Evolutionary conservation across 768 basidiomycete genomes (phyloP).

Genomic region (Pleurotus pulmonarius): DNA sequence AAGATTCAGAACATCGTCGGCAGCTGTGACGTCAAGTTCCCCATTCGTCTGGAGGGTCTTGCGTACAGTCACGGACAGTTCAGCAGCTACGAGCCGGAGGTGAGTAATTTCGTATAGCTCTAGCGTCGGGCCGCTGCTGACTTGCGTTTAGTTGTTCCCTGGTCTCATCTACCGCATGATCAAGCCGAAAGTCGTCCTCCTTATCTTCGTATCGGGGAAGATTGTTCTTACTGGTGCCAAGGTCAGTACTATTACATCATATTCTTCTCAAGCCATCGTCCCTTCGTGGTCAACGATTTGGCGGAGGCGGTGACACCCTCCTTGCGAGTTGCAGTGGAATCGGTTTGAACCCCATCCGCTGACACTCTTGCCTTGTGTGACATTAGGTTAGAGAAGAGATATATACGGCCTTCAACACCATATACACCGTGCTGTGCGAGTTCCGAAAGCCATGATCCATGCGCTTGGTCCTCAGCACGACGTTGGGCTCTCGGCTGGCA

Average conservation of each 20-base stretch:
- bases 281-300: slow-evolving; percentile 28
- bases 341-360: slow-evolving; percentile 47
- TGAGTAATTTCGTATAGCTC: slow-evolving; percentile 29
- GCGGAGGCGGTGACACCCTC: background rate
- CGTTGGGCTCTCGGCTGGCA: too few relatives aligned
- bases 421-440: slow-evolving; percentile 96
- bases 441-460: slow-evolving; percentile 76
- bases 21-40: slow-evolving; percentile 97
- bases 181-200: slow-evolving; percentile 96
- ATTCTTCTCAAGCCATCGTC: slow-evolving; percentile 8
- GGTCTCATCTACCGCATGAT: slow-evolving; percentile 99
- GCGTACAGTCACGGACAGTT: slow-evolving; percentile 98
- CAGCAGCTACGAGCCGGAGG: slow-evolving; percentile 97
- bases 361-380: slow-evolving; percentile 28
- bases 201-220: slow-evolving; percentile 99
- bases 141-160: slow-evolving; percentile 79
- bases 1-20: slow-evolving; percentile 99
- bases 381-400: slow-evolving; percentile 95
- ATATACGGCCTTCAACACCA: slow-evolving; percentile 98
- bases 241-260: slow-evolving; percentile 47
- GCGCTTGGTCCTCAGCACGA: too few relatives aligned
- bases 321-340: slow-evolving; percentile 28
- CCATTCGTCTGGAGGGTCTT: slow-evolving; percentile 94
- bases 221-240: slow-evolving; percentile 99
- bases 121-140: background rate